Conservation (phyloP, 2,329 filamentous ascomycete genomes). For the Colletotrichum sp. region DNA sequence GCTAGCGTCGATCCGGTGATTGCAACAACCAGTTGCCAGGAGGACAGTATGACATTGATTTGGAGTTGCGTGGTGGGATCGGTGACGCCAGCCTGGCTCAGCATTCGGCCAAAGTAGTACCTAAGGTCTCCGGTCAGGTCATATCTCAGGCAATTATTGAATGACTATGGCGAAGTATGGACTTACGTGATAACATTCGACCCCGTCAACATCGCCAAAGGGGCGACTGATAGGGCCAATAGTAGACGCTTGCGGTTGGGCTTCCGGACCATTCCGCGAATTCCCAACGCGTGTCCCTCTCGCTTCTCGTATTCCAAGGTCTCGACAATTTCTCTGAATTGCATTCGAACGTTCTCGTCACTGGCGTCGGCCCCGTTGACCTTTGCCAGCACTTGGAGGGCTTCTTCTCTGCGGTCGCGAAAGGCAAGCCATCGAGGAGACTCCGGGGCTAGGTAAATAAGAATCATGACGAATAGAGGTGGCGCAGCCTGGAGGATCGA, state of each 20-base stretch:
- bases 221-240: background rate
- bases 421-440: background rate
- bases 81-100: background rate
- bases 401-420: constrained; percentile 5
- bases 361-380: background rate
- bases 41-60: constrained; percentile 23
- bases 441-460: background rate
- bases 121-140: background rate
- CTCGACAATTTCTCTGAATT: constrained; percentile 8
- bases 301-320: constrained; percentile 1
- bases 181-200: constrained; percentile 15
- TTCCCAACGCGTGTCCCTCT: background rate
- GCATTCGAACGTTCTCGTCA: background rate
- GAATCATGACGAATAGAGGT: constrained; percentile 5
- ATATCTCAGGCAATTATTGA: accelerated
- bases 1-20: constrained; percentile 5
- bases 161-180: accelerated
- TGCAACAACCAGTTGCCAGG: constrained; percentile 24
- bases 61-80: constrained; percentile 22
- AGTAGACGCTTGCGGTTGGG: background rate
- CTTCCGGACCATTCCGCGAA: background rate
- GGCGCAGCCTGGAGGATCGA: constrained; percentile 22
- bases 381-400: background rate
- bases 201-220: constrained; percentile 16
- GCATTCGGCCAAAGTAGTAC: constrained; percentile 17